Evolutionary conservation across 768 basidiomycete species (phyloP).

Genomic region (Leccinellum albellum): DNA sequence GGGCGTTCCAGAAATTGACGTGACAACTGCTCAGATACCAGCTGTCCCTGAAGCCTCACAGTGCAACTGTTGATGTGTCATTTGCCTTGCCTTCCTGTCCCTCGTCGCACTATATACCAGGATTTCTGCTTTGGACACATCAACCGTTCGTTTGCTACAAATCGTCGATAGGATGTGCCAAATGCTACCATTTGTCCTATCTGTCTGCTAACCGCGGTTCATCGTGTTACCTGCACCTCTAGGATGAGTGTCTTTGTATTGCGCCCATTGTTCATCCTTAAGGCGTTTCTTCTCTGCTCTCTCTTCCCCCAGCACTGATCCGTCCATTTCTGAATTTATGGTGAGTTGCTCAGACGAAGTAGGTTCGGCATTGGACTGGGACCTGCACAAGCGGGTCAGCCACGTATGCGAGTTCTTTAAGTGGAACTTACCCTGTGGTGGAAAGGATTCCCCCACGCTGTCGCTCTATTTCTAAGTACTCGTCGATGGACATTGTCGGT

Average conservation of each 20-base stretch:
- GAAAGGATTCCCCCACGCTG: slow-evolving; percentile 83
- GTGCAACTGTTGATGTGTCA: slow-evolving; percentile 64
- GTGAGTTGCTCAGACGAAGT: slow-evolving; percentile 78
- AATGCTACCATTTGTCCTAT: slow-evolving; percentile 8
- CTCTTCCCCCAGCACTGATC: slow-evolving; percentile 59
- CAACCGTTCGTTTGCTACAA: slow-evolving; percentile 15
- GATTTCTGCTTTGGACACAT: slow-evolving; percentile 25
- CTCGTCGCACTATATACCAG: slow-evolving; percentile 25
- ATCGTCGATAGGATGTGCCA: slow-evolving; percentile 3
- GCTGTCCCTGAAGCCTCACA: slow-evolving; percentile 84
- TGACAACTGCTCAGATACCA: slow-evolving; percentile 63
- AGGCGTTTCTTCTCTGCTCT: slow-evolving; percentile 73
- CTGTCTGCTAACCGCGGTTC: slow-evolving; percentile 65
- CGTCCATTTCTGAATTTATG: slow-evolving; percentile 82
- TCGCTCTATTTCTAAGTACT: slow-evolving; percentile 85
- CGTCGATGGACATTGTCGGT: slow-evolving; percentile 94
- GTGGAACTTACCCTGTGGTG: slow-evolving; percentile 71
- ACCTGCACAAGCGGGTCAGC: slow-evolving; percentile 37
- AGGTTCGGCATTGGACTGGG: slow-evolving; percentile 59
- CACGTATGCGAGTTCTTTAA: not conserved
- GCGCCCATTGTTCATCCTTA: slow-evolving; percentile 91
- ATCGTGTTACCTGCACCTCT: slow-evolving; percentile 95
- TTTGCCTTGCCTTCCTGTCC: not conserved
- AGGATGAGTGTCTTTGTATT: slow-evolving; percentile 79
- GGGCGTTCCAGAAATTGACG: slow-evolving; percentile 74